A percentile compares a stretch with the other conserved stretches of the same genome.
Conservation (phyloP, 139 green algal species). For the Coccomyxa sp. region DNA sequence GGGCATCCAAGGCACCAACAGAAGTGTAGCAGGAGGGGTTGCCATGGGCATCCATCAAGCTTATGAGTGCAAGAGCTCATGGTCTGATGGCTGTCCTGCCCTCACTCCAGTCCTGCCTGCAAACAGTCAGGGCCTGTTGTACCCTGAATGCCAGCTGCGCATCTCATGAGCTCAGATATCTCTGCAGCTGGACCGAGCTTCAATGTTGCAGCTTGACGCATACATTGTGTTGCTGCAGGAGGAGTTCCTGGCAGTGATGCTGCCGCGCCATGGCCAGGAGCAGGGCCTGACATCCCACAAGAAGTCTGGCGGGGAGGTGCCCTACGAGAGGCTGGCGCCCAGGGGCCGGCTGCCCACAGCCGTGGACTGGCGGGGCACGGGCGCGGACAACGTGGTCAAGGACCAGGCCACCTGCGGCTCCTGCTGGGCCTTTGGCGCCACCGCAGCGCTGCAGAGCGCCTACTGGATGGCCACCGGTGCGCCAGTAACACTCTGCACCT, state of each 20-base stretch:
- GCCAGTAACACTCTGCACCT: no score
- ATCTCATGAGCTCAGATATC: no score
- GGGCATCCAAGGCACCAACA: no score
- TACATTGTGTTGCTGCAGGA: conserved; percentile 18
- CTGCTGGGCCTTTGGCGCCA: conserved; percentile 51
- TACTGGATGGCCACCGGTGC: conserved; percentile 52
- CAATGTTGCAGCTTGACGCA: background rate
- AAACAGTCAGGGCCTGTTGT: no score
- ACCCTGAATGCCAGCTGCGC: no score
- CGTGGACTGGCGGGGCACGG: conserved; percentile 65
- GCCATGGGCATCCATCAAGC: no score
- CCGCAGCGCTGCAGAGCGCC: conserved; percentile 59
- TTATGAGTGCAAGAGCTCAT: no score
- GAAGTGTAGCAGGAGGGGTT: no score
- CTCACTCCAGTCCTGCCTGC: no score
- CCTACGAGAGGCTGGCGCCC: conserved; percentile 16
- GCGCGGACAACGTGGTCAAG: conserved; percentile 54
- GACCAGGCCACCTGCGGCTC: conserved; percentile 68
- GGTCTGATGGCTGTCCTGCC: no score
- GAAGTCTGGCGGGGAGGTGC: conserved; percentile 12
- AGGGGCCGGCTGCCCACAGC: conserved; percentile 1
- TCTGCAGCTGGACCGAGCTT: background rate
- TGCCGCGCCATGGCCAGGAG: conserved; percentile 17
- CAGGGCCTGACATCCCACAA: conserved; percentile 3
- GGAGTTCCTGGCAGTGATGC: conserved; percentile 43